Evolutionary conservation across 805 yeast species (phyloP), one percentile per base, ranked within the genome.

Genomic region (Starmerella etchellsii): DNA sequence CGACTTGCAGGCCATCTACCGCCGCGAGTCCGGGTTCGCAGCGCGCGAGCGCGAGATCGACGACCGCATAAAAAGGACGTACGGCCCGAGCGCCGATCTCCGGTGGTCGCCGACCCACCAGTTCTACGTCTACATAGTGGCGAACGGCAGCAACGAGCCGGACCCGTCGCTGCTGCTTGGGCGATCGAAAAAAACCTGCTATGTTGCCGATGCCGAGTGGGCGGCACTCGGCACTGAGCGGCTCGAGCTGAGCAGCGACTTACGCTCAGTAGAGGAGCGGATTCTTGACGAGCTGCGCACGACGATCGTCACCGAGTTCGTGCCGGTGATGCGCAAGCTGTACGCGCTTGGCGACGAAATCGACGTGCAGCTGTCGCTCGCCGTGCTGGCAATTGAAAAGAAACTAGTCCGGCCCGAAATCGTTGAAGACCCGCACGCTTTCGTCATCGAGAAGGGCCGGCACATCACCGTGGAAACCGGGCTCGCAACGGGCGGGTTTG

Each of bases 401-500:
- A 63, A 71, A 25, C 66, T 85, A 35, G 74, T 70, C 0, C 62
- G 82, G 39, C 98, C 98, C 0, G 62, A 51, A 9, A 61, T 88
- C 19, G 69, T 70, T 25, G 60, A 69, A 2, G 62, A 71, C 2
- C 62, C 67, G 0, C 24, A 21, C 10, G 61, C 55, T 16, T 63
- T 79, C 4, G 63, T 68, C 0, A 70, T 85, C 9, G 54, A 54
- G 1, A 70, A 66, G 1, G 97, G 97, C 0, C 65, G 95, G 24
- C 97, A 91, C 58, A 55, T 82, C 13, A 85, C 84, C 14, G 97
- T 88, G 2, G 96, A 88, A 54, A 72, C 76, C 26, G 82, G 83
- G 1, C 62, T 81, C 40, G 67, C 62, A 34, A 56, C 62, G 1
- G 61, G 62, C 20, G 72, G 77, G 1, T 26, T 11, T 6, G 62